Percentiles rank a stretch among this genome's conserved stretches.
Evolutionary conservation across 1,284 basidiomycete species (phyloP).

Genomic region (Phaffia rhodozyma): DNA sequence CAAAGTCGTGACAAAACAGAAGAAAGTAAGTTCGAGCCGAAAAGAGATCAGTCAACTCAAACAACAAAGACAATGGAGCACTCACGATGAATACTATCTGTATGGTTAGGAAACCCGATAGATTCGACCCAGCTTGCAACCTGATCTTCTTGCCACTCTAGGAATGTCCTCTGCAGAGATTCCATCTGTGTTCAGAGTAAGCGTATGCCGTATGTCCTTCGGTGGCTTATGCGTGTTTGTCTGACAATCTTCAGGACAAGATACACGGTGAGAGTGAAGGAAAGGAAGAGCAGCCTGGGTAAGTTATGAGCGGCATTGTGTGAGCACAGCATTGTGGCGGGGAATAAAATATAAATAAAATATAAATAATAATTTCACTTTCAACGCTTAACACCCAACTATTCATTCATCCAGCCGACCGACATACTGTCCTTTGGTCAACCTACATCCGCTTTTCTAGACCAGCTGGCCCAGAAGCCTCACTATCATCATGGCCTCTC

Average conservation of each 20-base stretch:
- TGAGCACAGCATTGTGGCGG: no score
- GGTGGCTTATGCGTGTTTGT: no score
- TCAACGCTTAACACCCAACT: not conserved
- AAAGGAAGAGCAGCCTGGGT: not conserved
- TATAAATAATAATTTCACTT: not conserved
- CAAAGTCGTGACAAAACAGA: not conserved
- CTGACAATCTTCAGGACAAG: no score
- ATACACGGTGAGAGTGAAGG: not conserved
- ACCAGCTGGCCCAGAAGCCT: no score
- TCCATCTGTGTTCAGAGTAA: not conserved
- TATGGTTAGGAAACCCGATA: slow-evolving; percentile 2
- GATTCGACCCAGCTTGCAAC: slow-evolving; percentile 8
- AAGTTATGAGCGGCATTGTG: no score
- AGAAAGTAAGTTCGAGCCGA: not conserved
- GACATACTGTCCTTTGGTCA: not conserved
- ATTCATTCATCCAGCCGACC: not conserved
- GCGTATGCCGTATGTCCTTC: not conserved
- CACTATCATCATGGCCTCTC: not conserved
- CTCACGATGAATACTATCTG: slow-evolving; percentile 1
- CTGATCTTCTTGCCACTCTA: slow-evolving; percentile 15
- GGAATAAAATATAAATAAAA: not conserved
- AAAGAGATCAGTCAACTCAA: not conserved
- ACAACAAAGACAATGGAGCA: no score
- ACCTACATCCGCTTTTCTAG: no score
- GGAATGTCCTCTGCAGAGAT: not conserved